Conservation (phyloP, 2,329 filamentous ascomycete genomes). For the Trichoderma pleuroti region DNA sequence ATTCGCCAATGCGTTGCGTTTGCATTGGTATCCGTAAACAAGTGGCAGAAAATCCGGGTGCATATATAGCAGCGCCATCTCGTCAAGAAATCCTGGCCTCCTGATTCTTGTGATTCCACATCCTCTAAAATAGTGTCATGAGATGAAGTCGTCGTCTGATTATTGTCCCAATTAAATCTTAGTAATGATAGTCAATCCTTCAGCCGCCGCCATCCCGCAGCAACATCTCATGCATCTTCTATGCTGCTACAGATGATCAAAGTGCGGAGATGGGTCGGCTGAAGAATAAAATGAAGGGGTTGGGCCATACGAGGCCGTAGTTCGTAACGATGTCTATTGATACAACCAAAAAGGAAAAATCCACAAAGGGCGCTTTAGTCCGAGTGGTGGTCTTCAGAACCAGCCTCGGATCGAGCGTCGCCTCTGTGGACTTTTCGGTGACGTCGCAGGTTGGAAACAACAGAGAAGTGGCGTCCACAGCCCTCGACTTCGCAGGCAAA, state of each 20-base stretch:
- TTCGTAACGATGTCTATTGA: constrained; percentile 7
- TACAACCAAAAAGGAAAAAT: constrained; percentile 5
- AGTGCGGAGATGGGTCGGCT: background rate
- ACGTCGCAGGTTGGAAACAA: constrained; percentile 89
- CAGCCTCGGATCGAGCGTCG: constrained; percentile 60
- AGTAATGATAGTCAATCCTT: constrained; percentile 6
- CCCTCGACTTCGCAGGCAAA: constrained; percentile 93
- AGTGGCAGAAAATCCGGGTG: constrained; percentile 31
- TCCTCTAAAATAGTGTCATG: constrained; percentile 21
- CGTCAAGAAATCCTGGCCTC: constrained; percentile 11
- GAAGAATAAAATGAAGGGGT: background rate
- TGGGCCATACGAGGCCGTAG: background rate
- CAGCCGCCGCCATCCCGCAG: background rate
- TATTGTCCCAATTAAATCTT: constrained; percentile 14
- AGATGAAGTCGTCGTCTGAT: constrained; percentile 17
- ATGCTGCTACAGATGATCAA: constrained; percentile 16
- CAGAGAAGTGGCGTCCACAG: constrained; percentile 93
- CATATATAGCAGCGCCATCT: constrained; percentile 23
- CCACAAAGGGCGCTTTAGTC: constrained; percentile 39
- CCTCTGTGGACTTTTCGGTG: constrained; percentile 91
- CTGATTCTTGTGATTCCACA: constrained; percentile 22
- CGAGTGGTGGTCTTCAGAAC: constrained; percentile 61
- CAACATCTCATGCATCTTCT: constrained; percentile 18
- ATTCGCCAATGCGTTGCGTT: constrained; percentile 22
- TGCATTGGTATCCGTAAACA: constrained; percentile 18